Evolutionary conservation across 805 yeast species (phyloP).

Genomic region (Yamadazyma nakazawae): DNA sequence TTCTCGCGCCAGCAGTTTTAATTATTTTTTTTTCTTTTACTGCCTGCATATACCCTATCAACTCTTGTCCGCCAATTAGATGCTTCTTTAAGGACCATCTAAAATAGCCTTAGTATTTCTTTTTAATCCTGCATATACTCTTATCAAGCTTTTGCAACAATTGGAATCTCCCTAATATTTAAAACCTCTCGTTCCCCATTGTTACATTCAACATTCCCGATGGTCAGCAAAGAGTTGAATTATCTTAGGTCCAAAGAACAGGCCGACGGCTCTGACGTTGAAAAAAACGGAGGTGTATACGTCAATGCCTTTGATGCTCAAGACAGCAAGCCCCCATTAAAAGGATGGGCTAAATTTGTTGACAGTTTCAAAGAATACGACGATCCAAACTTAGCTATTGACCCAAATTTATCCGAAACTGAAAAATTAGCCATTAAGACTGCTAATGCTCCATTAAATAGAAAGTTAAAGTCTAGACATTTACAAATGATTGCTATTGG

Average conservation of each 20-base stretch:
- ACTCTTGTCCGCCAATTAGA: background rate
- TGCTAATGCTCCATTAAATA: constrained; percentile 47
- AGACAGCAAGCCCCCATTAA: constrained; percentile 18
- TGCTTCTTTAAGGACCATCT: background rate
- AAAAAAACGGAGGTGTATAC: constrained; percentile 38
- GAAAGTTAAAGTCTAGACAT: constrained; percentile 61
- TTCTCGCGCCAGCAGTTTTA: no score
- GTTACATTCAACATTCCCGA: constrained; percentile 6
- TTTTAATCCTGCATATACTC: background rate
- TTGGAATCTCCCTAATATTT: background rate
- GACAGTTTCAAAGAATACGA: constrained; percentile 36
- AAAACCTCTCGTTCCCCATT: background rate
- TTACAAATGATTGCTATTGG: constrained; percentile 71
- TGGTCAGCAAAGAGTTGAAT: constrained; percentile 42
- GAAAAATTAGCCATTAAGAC: constrained; percentile 39
- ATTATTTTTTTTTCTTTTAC: background rate
- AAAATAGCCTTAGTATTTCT: background rate
- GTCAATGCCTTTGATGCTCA: constrained; percentile 24
- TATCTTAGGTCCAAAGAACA: constrained; percentile 38
- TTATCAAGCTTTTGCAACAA: background rate
- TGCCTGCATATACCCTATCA: background rate
- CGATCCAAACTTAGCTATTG: constrained; percentile 39
- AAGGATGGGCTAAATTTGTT: constrained; percentile 19
- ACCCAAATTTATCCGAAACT: constrained; percentile 25
- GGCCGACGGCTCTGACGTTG: constrained; percentile 28